These are phyloP conservation scores for Fusarium musae DNA, from an alignment of 2,329 filamentous ascomycete genomes.

Conservation along the genomic window DNA sequence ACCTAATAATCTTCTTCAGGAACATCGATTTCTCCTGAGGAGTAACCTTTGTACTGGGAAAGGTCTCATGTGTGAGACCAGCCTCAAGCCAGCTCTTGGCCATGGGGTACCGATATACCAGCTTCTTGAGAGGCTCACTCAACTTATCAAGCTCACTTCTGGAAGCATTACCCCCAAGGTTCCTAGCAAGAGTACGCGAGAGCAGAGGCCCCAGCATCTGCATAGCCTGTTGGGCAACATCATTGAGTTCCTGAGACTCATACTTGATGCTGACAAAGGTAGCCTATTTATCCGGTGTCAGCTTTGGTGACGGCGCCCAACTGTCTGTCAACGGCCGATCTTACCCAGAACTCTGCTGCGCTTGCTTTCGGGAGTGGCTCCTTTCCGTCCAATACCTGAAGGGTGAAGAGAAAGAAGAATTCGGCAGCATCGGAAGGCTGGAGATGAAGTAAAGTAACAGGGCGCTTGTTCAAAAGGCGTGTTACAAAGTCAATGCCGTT, in stretches of 20 bases:
- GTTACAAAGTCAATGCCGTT: conserved; percentile 78
- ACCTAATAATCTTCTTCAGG: conserved; percentile 73
- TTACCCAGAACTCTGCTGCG: conserved; percentile 80
- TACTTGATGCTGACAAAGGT: conserved; percentile 63
- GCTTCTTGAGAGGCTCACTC: conserved; percentile 75
- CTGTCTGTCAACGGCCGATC: conserved; percentile 19
- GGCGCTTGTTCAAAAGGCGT: conserved; percentile 69
- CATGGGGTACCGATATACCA: conserved; percentile 66
- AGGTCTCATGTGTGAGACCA: conserved; percentile 65
- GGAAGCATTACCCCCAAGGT: conserved; percentile 74
- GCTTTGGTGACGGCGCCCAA: not conserved
- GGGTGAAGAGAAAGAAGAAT: conserved; percentile 76
- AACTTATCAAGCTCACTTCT: conserved; percentile 79
- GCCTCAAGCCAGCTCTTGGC: conserved; percentile 72
- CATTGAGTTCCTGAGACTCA: conserved; percentile 55
- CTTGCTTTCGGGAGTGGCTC: conserved; percentile 81
- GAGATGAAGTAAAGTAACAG: conserved; percentile 68
- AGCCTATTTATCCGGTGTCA: conserved; percentile 52
- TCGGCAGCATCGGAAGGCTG: conserved; percentile 68
- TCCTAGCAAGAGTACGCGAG: conserved; percentile 68
- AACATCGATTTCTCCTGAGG: conserved; percentile 71
- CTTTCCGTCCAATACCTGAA: conserved; percentile 75
- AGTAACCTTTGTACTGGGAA: conserved; percentile 69
- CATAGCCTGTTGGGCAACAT: conserved; percentile 61
- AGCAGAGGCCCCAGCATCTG: conserved; percentile 70